Evolutionary conservation across 139 green algal genomes (phyloP).

Genomic region (Micractinium conductrix): DNA sequence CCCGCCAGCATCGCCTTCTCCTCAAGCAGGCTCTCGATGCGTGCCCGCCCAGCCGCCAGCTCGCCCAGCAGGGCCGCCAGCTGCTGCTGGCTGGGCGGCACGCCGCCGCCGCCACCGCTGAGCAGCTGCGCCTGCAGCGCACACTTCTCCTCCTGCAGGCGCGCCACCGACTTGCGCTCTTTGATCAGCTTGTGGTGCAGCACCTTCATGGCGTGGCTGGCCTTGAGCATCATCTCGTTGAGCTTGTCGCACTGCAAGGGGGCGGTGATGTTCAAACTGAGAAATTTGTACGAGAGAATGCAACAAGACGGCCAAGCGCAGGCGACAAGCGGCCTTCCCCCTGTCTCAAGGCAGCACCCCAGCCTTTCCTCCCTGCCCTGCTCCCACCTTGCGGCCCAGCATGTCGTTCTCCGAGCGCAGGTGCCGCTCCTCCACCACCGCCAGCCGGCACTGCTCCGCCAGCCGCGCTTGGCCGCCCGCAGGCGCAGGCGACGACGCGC

Average conservation of each 20-base stretch:
- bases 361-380: too few relatives aligned
- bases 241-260: constrained; percentile 24
- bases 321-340: not conserved
- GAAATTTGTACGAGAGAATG: too few relatives aligned
- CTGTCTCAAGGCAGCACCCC: not conserved
- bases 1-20: constrained; percentile 9
- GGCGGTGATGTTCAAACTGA: too few relatives aligned
- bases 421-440: constrained; percentile 30
- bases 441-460: constrained; percentile 16
- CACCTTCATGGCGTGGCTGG: constrained; percentile 42
- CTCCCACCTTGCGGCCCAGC: constrained; percentile 34
- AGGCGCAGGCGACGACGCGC: too few relatives aligned
- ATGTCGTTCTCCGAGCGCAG: constrained; percentile 35
- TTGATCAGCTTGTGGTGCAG: constrained; percentile 45
- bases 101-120: not conserved
- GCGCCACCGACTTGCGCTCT: constrained; percentile 30
- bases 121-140: constrained; percentile 32
- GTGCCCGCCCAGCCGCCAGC: constrained; percentile 11
- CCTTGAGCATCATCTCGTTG: constrained; percentile 37
- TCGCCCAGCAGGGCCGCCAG: constrained; percentile 21
- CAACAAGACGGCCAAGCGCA: not conserved
- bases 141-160: constrained; percentile 43
- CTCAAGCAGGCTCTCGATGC: constrained; percentile 18
- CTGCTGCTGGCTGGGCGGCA: constrained; percentile 13
- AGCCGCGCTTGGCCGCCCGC: not conserved